These are phyloP conservation scores for Cystobasidium onofrii DNA, from an alignment of 768 basidiomycete species.

Conservation along the genomic window DNA sequence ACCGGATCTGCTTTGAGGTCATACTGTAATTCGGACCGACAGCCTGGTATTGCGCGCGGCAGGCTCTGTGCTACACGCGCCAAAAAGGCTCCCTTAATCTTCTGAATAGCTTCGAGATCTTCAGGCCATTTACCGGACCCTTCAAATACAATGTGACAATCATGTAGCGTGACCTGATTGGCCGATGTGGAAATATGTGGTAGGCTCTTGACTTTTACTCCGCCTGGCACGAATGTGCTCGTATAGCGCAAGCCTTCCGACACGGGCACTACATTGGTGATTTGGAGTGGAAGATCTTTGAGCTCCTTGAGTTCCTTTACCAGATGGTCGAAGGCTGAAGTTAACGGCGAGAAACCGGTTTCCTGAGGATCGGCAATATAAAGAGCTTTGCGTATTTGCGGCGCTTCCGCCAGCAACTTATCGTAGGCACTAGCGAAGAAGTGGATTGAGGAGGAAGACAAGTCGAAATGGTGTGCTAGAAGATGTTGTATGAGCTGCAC, in stretches of 20 bases:
- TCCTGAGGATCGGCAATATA: constrained; percentile 45
- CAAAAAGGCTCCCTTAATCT: constrained; percentile 85
- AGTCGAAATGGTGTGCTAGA: constrained; percentile 65
- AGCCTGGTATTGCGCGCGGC: constrained; percentile 52
- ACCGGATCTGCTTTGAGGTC: constrained; percentile 55
- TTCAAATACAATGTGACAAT: constrained; percentile 79
- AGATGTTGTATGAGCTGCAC: constrained; percentile 65
- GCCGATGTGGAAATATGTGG: constrained; percentile 48
- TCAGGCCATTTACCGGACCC: constrained; percentile 91
- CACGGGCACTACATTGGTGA: constrained; percentile 66
- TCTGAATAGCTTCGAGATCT: constrained; percentile 81
- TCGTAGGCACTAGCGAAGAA: constrained; percentile 48
- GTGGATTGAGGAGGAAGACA: constrained; percentile 48
- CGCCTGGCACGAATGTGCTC: constrained; percentile 64
- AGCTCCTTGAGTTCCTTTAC: constrained; percentile 67
- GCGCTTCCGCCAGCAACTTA: constrained; percentile 43
- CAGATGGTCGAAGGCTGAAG: constrained; percentile 69
- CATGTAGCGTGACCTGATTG: constrained; percentile 61
- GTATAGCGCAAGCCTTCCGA: constrained; percentile 74
- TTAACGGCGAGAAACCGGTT: constrained; percentile 50
- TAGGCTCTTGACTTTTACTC: constrained; percentile 44
- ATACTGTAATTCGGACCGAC: constrained; percentile 50
- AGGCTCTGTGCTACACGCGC: constrained; percentile 66
- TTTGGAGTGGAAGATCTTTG: constrained; percentile 63
- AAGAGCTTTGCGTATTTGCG: constrained; percentile 44